Base-by-base conservation (phyloP, 129 eudicot genomes). In the Pittosporum tobira region DNA sequence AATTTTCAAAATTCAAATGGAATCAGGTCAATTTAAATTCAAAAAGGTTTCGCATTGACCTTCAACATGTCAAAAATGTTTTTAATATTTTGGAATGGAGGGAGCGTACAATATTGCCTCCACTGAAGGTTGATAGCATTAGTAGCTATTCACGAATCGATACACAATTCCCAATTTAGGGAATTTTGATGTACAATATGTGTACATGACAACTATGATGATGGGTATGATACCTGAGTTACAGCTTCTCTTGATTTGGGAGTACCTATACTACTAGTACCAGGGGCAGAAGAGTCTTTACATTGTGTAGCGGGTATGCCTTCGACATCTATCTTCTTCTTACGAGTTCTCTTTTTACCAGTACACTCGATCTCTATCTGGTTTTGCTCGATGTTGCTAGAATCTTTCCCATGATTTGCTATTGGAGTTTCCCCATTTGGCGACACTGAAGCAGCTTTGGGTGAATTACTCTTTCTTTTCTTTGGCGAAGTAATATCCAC, bases 141-240 rank as follows among this genome's bases (percentile, higher is more conserved):
- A n/a, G n/a, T n/a, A n/a, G n/a, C n/a, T n/a, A n/a, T n/a, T n/a
- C n/a, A n/a, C n/a, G n/a, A n/a, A n/a, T n/a, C n/a, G n/a, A n/a
- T n/a, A n/a, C n/a, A n/a, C n/a, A n/a, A n/a, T n/a, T n/a, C n/a
- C n/a, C n/a, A n/a, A n/a, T n/a, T n/a, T n/a, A n/a, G n/a, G n/a
- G n/a, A n/a, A n/a, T n/a, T n/a, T n/a, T n/a, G n/a, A n/a, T n/a
- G n/a, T n/a, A n/a, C n/a, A n/a, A n/a, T n/a, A n/a, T n/a, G n/a
- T n/a, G n/a, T n/a, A n/a, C n/a, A n/a, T n/a, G n/a, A n/a, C n/a
- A n/a, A n/a, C n/a, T n/a, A n/a, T n/a, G 36, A 6, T 30, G 53
- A 65, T 1, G 53, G 48, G 25, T 11, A 49, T 48, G 28, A 56
- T 90, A 90, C 97, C 97, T 86, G 75, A 61, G 85, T 83, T 53